Base-by-base conservation (phyloP, 352 stramenopile genomes). In the Globisporangium polare region DNA sequence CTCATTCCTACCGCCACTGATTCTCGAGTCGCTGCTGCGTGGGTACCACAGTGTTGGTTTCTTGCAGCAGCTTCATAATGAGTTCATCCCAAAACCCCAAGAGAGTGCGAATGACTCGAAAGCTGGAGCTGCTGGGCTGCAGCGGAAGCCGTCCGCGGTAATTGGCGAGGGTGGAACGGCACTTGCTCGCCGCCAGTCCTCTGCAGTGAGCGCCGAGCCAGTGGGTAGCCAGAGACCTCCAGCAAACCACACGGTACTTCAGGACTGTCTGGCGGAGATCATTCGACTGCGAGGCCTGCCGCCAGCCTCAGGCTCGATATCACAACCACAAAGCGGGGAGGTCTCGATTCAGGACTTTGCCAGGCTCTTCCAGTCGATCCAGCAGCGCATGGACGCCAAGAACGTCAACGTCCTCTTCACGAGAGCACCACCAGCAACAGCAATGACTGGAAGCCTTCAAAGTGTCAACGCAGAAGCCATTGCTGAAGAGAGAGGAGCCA, bases 11-110 rank as follows among this genome's bases (percentile, higher is more conserved):
- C 79, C 78, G 0, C 72, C 78, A 9, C 73, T 89, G 22, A 74
- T 92, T 9, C 70, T 92, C 13, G 80, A 90, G 57, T 90, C 83
- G 17, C 64, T 92, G 18, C 58, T 92, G 22, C 74, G 83, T 10
- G 74, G 74, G 10, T 86, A 82, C 46, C 77, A 89, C 62, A 76
- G 67, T 43, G 69, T 88, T 37, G 83, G 83, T 0, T 92, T 85
- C 39, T 61, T 89, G 39, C 83, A 92, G 65, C 69, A 84, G 10
- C 15, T 78, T 6, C 69, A 79, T 20, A 31, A 42, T 26, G 62
- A 68, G 27, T 68, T 68, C 47, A 53, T 60, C 15, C 33, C 39
- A 3, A 58, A 45, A 13, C 27, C 27, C 3, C n/a, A 39, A 5
- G 31, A 20, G 18, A 3, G 24, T 15, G 18, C 10, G 18, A 17